phyloP scores from a whole-genome alignment of 2,329 filamentous ascomycete species.

The Nannizzia gypsea region DNA sequence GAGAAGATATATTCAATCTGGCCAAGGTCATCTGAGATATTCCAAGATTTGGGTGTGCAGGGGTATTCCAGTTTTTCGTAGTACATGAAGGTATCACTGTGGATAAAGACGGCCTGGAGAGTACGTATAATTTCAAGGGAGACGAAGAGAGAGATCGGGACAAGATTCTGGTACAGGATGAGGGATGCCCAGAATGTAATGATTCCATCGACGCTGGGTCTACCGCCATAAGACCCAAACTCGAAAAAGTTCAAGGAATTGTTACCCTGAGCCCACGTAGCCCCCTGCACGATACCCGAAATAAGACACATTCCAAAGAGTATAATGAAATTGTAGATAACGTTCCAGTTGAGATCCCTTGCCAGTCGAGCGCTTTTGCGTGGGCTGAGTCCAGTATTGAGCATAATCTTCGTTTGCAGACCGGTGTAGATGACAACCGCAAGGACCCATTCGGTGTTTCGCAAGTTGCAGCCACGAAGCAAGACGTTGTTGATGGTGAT shows the following conservation, averaged over 20 bases:
- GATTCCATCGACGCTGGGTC: constrained; percentile 68
- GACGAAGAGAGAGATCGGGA: constrained; percentile 96
- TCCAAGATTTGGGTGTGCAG: constrained; percentile 96
- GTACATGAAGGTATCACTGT: constrained; percentile 93
- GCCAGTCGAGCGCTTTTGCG: constrained; percentile 87
- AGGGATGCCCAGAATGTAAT: constrained; percentile 94
- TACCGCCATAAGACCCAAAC: constrained; percentile 67
- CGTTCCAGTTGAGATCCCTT: constrained; percentile 90
- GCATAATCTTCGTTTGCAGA: constrained; percentile 97
- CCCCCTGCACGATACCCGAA: constrained; percentile 71
- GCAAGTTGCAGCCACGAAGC: constrained; percentile 80
- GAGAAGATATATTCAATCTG: constrained; percentile 99
- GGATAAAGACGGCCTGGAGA: constrained; percentile 91
- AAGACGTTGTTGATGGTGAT: constrained; percentile 92
- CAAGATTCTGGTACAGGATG: constrained; percentile 95
- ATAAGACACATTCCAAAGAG: constrained; percentile 82
- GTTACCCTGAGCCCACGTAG: constrained; percentile 63
- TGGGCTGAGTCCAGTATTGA: constrained; percentile 90
- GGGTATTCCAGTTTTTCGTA: constrained; percentile 89
- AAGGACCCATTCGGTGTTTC: constrained; percentile 92
- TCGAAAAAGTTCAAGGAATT: constrained; percentile 75
- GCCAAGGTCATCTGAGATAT: constrained; percentile 93
- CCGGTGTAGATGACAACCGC: constrained; percentile 91
- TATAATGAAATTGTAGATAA: constrained; percentile 90
- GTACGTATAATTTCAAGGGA: constrained; percentile 91